A percentile compares a stretch with the other conserved stretches of the same genome.
These are phyloP conservation scores for Hemisphaericaspora xylofermentans DNA, from an alignment of 1,139 yeast genomes.

Conservation along the genomic window DNA sequence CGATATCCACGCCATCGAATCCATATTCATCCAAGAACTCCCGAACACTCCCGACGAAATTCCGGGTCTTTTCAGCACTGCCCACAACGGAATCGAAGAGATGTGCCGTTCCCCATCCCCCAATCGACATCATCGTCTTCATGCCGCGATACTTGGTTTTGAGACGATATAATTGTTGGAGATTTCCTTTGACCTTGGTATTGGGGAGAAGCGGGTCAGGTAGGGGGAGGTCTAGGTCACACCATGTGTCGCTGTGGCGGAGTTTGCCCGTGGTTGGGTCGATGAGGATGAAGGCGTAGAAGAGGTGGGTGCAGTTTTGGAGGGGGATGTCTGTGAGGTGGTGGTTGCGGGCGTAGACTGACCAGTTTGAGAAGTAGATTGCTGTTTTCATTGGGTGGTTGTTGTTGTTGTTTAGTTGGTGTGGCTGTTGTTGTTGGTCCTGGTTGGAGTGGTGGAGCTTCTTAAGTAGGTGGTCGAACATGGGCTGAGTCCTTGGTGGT, in stretches of 20 bases:
- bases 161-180: conserved; percentile 56
- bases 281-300: conserved; percentile 73
- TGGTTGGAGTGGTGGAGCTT: too few relatives aligned
- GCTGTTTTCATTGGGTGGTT: conserved; percentile 20
- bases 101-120: conserved; percentile 78
- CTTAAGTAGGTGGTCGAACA: too few relatives aligned
- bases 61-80: conserved; percentile 32
- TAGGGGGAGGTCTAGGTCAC: conserved; percentile 54
- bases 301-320: conserved; percentile 59
- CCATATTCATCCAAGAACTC: conserved; percentile 52
- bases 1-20: conserved; percentile 89
- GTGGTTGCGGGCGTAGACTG: conserved; percentile 64
- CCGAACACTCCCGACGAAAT: conserved; percentile 53
- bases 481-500: too few relatives aligned
- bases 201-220: conserved; percentile 6
- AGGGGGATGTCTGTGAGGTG: conserved; percentile 67
- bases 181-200: conserved; percentile 42
- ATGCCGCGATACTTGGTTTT: conserved; percentile 50
- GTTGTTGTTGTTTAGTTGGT: background rate
- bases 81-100: conserved; percentile 49
- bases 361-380: conserved; percentile 60
- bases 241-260: conserved; percentile 62
- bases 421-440: background rate
- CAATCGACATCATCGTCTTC: conserved; percentile 71
- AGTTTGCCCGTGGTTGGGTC: conserved; percentile 55